These are phyloP conservation scores for Neohortaea acidophila DNA, from an alignment of 495 filamentous ascomycete species.

Conservation along the genomic window DNA sequence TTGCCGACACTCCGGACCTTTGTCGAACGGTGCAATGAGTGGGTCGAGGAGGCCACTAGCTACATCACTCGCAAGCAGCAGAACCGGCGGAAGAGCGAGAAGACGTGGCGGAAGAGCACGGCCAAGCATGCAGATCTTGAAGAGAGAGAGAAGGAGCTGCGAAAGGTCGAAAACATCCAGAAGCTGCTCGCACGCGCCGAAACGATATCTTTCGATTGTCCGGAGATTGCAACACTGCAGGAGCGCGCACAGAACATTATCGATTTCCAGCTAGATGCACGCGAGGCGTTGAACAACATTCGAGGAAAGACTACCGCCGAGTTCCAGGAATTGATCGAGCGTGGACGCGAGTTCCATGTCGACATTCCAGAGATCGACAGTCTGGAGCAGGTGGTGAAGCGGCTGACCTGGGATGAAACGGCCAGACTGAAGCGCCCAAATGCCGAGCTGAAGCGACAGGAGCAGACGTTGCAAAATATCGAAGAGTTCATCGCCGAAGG, in stretches of 20 bases:
- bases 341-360: conserved; percentile 77
- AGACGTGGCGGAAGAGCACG: conserved; percentile 62
- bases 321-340: conserved; percentile 80
- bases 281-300: conserved; percentile 47
- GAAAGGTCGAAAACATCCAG: conserved; percentile 79
- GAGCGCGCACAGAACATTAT: conserved; percentile 80
- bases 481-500: conserved; percentile 61
- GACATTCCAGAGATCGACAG: conserved; percentile 86
- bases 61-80: conserved; percentile 98
- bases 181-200: conserved; percentile 73
- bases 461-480: conserved; percentile 56
- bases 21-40: conserved; percentile 90
- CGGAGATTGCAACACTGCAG: conserved; percentile 73
- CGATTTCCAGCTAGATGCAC: conserved; percentile 69
- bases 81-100: conserved; percentile 93
- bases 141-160: conserved; percentile 75
- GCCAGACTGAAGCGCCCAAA: conserved; percentile 29
- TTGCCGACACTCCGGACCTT: conserved; percentile 70
- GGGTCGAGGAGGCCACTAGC: conserved; percentile 93
- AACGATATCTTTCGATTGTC: conserved; percentile 82
- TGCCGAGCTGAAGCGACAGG: conserved; percentile 29
- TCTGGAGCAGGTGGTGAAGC: conserved; percentile 63
- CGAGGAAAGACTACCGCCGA: conserved; percentile 46
- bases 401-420: conserved; percentile 78
- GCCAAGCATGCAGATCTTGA: conserved; percentile 69